Percentiles rank a stretch among this genome's conserved stretches.
Conservation (phyloP, 2,329 filamentous ascomycete species). For the Sporothrix globosa region DNA sequence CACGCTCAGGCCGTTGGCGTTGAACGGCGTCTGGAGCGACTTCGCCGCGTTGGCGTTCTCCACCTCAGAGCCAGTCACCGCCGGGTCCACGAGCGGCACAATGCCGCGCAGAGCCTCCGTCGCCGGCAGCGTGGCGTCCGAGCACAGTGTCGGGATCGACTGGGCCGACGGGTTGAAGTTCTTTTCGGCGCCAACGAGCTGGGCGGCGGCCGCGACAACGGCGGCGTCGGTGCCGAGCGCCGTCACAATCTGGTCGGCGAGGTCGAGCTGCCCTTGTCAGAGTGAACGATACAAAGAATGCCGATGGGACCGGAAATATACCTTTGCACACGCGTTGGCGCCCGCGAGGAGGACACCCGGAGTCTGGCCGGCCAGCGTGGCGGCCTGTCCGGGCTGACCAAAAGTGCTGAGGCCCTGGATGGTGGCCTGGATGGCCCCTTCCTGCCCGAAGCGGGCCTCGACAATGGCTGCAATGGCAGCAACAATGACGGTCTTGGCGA, state of each 20-base stretch:
- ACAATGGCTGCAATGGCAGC: slow-evolving; percentile 39
- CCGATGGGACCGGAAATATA: not conserved
- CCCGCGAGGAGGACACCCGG: slow-evolving; percentile 63
- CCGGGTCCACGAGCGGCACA: slow-evolving; percentile 68
- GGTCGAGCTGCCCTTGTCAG: slow-evolving; percentile 49
- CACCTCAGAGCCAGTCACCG: slow-evolving; percentile 57
- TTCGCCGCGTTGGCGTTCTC: slow-evolving; percentile 63
- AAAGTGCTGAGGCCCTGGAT: slow-evolving; percentile 56
- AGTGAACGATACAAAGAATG: too few species aligned
- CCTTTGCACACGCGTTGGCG: slow-evolving; percentile 42
- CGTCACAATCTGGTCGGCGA: slow-evolving; percentile 66
- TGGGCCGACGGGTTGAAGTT: slow-evolving; percentile 56
- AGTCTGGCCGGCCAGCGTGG: slow-evolving; percentile 63
- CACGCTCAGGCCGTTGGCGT: slow-evolving; percentile 63
- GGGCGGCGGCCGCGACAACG: slow-evolving; percentile 60
- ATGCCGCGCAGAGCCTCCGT: slow-evolving; percentile 66
- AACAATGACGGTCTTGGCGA: slow-evolving; percentile 46
- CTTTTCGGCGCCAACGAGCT: slow-evolving; percentile 36
- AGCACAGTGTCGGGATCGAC: slow-evolving; percentile 65
- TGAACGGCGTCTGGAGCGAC: slow-evolving; percentile 59
- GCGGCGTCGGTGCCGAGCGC: slow-evolving; percentile 61
- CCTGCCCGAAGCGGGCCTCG: slow-evolving; percentile 63
- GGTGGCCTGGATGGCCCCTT: slow-evolving; percentile 58
- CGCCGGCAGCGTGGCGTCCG: slow-evolving; percentile 63
- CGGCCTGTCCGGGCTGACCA: slow-evolving; percentile 61